Evolutionary conservation across 164 flowering plant species (phyloP), one percentile per base, ranked within the genome.

Genomic region (Saururus chinensis): DNA sequence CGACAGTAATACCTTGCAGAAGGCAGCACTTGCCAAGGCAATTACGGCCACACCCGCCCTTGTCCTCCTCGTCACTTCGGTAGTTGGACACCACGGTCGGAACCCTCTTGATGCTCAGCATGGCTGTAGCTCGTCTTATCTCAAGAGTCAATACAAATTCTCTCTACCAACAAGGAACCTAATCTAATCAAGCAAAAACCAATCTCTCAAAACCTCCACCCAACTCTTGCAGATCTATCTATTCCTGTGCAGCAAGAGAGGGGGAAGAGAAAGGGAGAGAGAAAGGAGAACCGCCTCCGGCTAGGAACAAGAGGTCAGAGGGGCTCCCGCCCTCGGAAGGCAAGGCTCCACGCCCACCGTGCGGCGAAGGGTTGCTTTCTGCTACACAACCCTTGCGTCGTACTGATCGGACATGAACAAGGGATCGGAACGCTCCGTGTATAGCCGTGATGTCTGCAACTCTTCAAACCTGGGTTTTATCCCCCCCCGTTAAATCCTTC

Each of bases 261-360:
- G 21, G 54, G 45, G 20, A 52, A 21, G 25, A 42, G 35, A 52
- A 60, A 24, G 22, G n/a, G 16, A 57, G 21, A 30, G 61, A 6
- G 35, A 59, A 41, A n/a, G 53, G 19, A 25, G 12, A 11, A 25
- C 88, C 88, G 25, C 87, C 87, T 53, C 88, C 83, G 52, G 91
- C 86, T 16, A 85, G 86, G 66, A 85, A 85, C 70, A 83, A 83
- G 61, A 83, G 86, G 68, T 83, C 91, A 51, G 91, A 85, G 60
- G 91, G 91, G 64, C 83, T 75, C 35, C 91, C 91, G 60, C 91
- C 91, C 68, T 81, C 83, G 42, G 88, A 85, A 57, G 91, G 91
- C 62, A 85, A 62, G 30, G 88, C 88, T 57, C 91, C 91, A 70
- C 88, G 75, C 52, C 91, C 91, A 56, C 91, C 91, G 91, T 83